Evolutionary conservation across 2,329 filamentous ascomycete genomes (phyloP).

Genomic region (Sclerotinia borealis): DNA sequence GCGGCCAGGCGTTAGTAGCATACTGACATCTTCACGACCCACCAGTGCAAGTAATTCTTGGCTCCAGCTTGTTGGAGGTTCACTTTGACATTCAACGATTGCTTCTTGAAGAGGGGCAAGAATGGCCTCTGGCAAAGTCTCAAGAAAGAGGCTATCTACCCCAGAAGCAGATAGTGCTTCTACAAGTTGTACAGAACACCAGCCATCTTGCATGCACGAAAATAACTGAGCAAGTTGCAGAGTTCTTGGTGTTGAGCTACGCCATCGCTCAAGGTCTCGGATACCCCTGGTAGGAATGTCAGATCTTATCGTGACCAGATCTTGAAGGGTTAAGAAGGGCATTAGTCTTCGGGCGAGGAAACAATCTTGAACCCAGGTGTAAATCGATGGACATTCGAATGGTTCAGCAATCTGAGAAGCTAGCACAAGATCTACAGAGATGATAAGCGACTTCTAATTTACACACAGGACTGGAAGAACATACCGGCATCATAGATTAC

Average conservation of each 20-base stretch:
- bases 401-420: constrained; percentile 38
- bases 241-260: constrained; percentile 53
- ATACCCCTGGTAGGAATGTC: constrained; percentile 15
- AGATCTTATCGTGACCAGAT: constrained; percentile 37
- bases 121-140: constrained; percentile 82
- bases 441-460: background rate
- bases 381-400: constrained; percentile 53
- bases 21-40: constrained; percentile 73
- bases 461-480: constrained; percentile 12
- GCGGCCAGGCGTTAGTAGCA: constrained; percentile 50
- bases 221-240: constrained; percentile 66
- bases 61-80: constrained; percentile 72
- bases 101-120: constrained; percentile 74
- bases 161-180: constrained; percentile 68
- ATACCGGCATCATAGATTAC: constrained; percentile 51
- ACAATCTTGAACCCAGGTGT: constrained; percentile 46
- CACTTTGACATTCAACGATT: constrained; percentile 76
- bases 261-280: constrained; percentile 24
- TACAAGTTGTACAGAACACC: constrained; percentile 56
- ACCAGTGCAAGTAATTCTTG: constrained; percentile 66
- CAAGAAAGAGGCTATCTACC: constrained; percentile 61
- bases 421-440: constrained; percentile 16
- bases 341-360: constrained; percentile 29
- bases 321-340: constrained; percentile 45
- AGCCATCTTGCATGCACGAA: constrained; percentile 45